These are phyloP conservation scores for Trametes gibbosa DNA, from an alignment of 768 basidiomycete genomes.

Conservation along the genomic window DNA sequence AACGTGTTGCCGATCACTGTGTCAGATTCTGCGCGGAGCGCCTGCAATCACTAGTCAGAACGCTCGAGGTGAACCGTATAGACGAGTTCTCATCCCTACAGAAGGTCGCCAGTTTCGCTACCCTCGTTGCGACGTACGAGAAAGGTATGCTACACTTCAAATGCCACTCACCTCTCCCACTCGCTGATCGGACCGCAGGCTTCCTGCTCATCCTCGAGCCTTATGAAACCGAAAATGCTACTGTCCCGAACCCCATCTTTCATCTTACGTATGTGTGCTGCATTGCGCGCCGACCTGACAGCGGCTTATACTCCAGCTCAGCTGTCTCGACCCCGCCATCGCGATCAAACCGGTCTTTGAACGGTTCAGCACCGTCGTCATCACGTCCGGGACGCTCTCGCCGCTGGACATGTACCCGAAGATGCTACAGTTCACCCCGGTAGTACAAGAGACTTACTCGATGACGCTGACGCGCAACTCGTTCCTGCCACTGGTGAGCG, in stretches of 20 bases:
- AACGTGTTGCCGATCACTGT: conserved; percentile 5
- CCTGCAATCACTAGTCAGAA: conserved; percentile 89
- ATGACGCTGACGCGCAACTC: conserved; percentile 98
- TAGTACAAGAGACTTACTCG: conserved; percentile 94
- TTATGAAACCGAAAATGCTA: conserved; percentile 97
- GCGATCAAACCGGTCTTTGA: conserved; percentile 99
- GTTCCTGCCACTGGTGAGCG: conserved; percentile 84
- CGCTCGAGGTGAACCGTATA: conserved; percentile 81
- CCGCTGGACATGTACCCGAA: conserved; percentile 99
- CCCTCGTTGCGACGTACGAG: conserved; percentile 96
- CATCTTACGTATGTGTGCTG: conserved; percentile 76
- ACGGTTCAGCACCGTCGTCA: conserved; percentile 96
- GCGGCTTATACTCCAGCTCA: conserved; percentile 30
- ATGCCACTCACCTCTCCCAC: not conserved
- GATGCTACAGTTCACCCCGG: conserved; percentile 97
- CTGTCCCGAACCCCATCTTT: conserved; percentile 97
- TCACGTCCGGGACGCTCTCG: conserved; percentile 97
- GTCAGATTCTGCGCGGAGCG: conserved; percentile 94
- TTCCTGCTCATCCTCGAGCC: conserved; percentile 97
- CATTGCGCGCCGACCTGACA: conserved; percentile 15
- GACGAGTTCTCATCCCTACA: conserved; percentile 93
- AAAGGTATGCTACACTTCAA: conserved; percentile 57
- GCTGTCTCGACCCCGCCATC: conserved; percentile 95
- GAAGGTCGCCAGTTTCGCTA: conserved; percentile 95
- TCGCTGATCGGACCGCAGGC: conserved; percentile 45